Base-by-base conservation (phyloP, 2,329 filamentous ascomycete genomes). In the Aphanoascus verrucosus region DNA sequence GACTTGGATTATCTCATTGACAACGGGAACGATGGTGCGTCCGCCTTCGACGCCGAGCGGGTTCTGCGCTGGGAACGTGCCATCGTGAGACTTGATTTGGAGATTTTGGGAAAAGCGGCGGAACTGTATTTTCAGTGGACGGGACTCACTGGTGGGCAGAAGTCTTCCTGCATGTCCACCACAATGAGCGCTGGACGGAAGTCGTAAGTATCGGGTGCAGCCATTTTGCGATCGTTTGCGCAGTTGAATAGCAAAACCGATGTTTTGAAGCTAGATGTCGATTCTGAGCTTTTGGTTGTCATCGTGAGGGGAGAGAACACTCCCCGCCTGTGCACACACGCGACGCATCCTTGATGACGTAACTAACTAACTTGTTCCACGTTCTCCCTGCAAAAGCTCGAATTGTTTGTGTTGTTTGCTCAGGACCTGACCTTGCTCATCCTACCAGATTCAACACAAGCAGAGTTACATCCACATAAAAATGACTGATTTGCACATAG, bases 91-190 rank as follows among this genome's bases (percentile, higher is more conserved):
- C 19, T 40, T 28, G 23, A n/a, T n/a, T n/a, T n/a, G n/a, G n/a
- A n/a, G n/a, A n/a, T n/a, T n/a, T n/a, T n/a, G 23, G 23, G 23
- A 28, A 28, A 28, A 28, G 23, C 7, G 23, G 23, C 7, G 23
- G 3, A 7, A 28, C 23, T 28, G 23, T 7, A 28, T 3, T 4
- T 28, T 28, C 20, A 32, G 41, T 19, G 35, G 44, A 14, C 19
- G 32, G 15, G 46, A 72, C 83, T 72, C 72, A 93, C 88, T 11
- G 90, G 89, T 55, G 87, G 86, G 68, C 88, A 94, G 69, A 96
- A 97, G 73, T 97, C 91, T 69, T 96, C 85, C 70, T 97, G 93
- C 64, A 94, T 77, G 69, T 96, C 90, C 51, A 95, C 84, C 9
- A 95, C 78, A 46, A 95, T 69, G 37, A 85, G 69, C n/a, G 81